Evolutionary conservation across 805 yeast species (phyloP), one percentile per base, ranked within the genome.

Genomic region (Kazachstania kunashirensis): DNA sequence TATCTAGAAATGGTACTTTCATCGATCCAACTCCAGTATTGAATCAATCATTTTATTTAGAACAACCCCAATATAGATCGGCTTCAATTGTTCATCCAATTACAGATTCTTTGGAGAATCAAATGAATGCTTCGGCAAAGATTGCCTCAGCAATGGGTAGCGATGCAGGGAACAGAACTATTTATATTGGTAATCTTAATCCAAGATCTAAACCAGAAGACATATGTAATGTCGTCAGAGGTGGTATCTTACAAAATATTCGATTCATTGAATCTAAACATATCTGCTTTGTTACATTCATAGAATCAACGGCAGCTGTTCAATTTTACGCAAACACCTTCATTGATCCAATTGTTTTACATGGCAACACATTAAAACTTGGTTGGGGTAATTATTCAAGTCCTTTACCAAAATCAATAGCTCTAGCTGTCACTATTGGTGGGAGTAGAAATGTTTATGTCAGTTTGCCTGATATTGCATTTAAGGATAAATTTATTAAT

Each of bases 361-460:
- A 78, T 53, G 77, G 79, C 2, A 70, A 71, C 45, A 73, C 70
- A 44, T 53, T 80, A 9, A 74, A 70, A 41, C 73, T 82, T 25
- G 83, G 83, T 10, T 82, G 89, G 89, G 84, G 67, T 11, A 71
- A 73, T 28, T 76, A 75, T 46, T 65, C 80, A 12, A 86, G 88
- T 1, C 77, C 81, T 0, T 49, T 81, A 23, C 67, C 68, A 24
- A 66, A 73, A 29, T 66, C 69, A 2, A 66, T 82, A 29, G 62
- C 76, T 1, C 56, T 71, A 31, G 84, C 84, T 2, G 83, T 79
- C 2, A 71, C 82, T 2, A 70, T 72, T 2, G 86, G 88, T 21
- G 89, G 88, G 3, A 74, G 83, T 23, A 70, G 94, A 63, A 82
- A 82, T 52, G 73, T 82, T 12, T 82, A 82, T 55, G 74, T 82